Evolutionary conservation across 2,329 filamentous ascomycete species (phyloP), one percentile per base, ranked within the genome.

Genomic region (Nigrospora oryzae): DNA sequence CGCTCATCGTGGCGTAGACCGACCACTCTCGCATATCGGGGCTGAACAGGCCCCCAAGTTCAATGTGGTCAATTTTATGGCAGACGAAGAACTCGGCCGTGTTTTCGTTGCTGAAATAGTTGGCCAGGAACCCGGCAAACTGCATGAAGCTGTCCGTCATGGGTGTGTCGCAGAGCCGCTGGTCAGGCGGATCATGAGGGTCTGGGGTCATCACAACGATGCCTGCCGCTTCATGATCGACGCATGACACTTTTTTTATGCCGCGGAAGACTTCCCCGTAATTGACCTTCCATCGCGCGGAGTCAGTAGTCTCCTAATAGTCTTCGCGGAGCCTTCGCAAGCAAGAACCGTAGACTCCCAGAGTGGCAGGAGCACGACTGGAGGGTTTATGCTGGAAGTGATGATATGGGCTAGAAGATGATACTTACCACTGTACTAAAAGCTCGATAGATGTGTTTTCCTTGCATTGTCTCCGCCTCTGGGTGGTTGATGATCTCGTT

Each of bases 381-480:
- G 19, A 23, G 19, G 4, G 4, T 23, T 6, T 6, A 4, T 4
- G 4, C 4, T 6, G 4, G 19, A 23, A 23, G 4, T 23, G 19
- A 6, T 6, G 6, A 23, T 6, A 4, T 4, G 6, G 19, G 19
- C 19, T 6, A 4, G 19, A 23, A 23, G 4, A 4, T 23, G 19
- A 4, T 23, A 6, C 19, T 23, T 23, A 23, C 23, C 23, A 28
- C 8, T 7, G 23, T 28, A 28, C 41, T 47, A 35, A 66, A 61
- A 0, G 56, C 54, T 6, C 53, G 52, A 42, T 66, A 66, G 10
- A 65, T 56, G 43, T 58, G 57, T 2, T 53, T 53, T 3, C 61
- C 61, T 42, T 58, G 56, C 38, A 65, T 56, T n/a, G 54, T 56
- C 36, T 63, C 60, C 2, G 49, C 51, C 3, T 61, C 49, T 1